These are phyloP conservation scores for Arxiozyma telluris DNA, from an alignment of 1,139 yeast genomes.

Conservation along the genomic window DNA sequence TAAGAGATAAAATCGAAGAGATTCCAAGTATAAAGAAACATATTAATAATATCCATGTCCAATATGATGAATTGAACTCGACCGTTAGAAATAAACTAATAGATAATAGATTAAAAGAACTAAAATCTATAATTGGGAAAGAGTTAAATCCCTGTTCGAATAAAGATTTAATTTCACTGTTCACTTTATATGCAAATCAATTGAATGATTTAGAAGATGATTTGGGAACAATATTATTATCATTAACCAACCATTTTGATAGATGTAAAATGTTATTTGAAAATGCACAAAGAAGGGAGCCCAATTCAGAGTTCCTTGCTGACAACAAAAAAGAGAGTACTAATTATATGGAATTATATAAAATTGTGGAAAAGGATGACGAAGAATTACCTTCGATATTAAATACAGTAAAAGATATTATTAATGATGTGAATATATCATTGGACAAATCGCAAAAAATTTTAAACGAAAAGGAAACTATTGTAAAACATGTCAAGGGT, in stretches of 20 bases:
- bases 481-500: constrained; percentile 14
- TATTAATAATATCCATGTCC: constrained; percentile 22
- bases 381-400: constrained; percentile 33
- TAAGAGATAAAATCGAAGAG: constrained; percentile 28
- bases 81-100: constrained; percentile 20
- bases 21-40: constrained; percentile 28
- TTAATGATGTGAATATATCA: neutral
- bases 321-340: constrained; percentile 14
- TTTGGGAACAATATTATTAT: constrained; percentile 57
- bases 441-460: neutral
- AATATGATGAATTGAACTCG: constrained; percentile 22
- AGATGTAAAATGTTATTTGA: constrained; percentile 42
- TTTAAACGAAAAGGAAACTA: no score
- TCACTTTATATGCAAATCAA: constrained; percentile 20
- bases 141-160: constrained; percentile 13
- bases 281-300: neutral
- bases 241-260: constrained; percentile 75
- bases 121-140: constrained; percentile 14
- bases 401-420: constrained; percentile 25
- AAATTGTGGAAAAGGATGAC: constrained; percentile 36
- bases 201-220: constrained; percentile 56
- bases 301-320: neutral
- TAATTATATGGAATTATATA: constrained; percentile 26
- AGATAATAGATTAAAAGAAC: constrained; percentile 15
- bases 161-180: constrained; percentile 13